A percentile compares a stretch with the other conserved stretches of the same genome.
Evolutionary conservation across 805 yeast species (phyloP).

Genomic region (Ogataea parapolymorpha): DNA sequence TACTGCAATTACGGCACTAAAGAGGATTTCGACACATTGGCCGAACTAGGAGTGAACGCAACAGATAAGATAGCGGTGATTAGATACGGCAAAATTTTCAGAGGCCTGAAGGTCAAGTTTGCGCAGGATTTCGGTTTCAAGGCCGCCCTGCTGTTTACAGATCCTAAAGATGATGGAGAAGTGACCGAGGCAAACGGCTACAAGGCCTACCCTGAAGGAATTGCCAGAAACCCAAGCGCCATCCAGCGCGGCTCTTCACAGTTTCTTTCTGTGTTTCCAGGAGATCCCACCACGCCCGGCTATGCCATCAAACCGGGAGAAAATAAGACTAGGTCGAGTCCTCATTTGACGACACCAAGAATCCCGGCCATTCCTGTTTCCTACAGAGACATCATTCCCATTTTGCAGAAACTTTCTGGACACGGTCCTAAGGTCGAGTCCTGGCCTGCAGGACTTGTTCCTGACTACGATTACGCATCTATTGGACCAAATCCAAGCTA

Average conservation of each 20-base stretch:
- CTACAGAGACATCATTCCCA: slow-evolving; percentile 59
- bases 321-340: slow-evolving; percentile 47
- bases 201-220: slow-evolving; percentile 68
- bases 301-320: slow-evolving; percentile 58
- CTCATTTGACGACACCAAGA: slow-evolving; percentile 49
- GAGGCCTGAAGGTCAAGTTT: slow-evolving; percentile 73
- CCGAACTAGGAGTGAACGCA: slow-evolving; percentile 45
- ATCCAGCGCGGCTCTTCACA: slow-evolving; percentile 77
- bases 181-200: slow-evolving; percentile 54
- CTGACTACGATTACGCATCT: slow-evolving; percentile 33
- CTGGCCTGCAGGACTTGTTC: slow-evolving; percentile 31
- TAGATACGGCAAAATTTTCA: slow-evolving; percentile 62
- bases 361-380: slow-evolving; percentile 74
- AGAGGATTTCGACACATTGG: slow-evolving; percentile 53
- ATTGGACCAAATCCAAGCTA: slow-evolving; percentile 37
- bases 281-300: slow-evolving; percentile 80
- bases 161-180: slow-evolving; percentile 62
- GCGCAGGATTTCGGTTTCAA: slow-evolving; percentile 70
- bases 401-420: slow-evolving; percentile 56
- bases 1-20: slow-evolving; percentile 68
- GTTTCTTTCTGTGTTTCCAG: slow-evolving; percentile 59
- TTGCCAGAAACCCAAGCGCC: slow-evolving; percentile 71
- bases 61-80: slow-evolving; percentile 61
- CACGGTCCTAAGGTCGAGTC: slow-evolving; percentile 42
- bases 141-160: slow-evolving; percentile 66